A percentile compares a stretch with the other conserved stretches of the same genome.
Conservation (phyloP, 345 rosid species). For the Hibiscus mutabilis region DNA sequence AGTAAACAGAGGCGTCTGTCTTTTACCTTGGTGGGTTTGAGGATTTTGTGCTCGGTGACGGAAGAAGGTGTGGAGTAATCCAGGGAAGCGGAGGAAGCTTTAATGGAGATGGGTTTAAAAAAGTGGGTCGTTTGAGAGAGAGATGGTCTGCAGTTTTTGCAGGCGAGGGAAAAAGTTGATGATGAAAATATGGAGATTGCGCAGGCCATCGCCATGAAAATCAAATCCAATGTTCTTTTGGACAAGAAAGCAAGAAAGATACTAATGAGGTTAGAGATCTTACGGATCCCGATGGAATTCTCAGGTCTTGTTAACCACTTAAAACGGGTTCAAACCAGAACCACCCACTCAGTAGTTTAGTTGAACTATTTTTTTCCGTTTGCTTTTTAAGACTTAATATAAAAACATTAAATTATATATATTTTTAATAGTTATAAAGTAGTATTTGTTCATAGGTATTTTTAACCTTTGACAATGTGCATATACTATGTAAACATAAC, state of each 20-base stretch:
- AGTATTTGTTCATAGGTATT: too few relatives aligned
- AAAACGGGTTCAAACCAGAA: neutral
- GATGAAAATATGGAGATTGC: slow-evolving; percentile 34
- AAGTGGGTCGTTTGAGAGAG: too few relatives aligned
- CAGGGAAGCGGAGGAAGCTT: slow-evolving; percentile 45
- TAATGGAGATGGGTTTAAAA: slow-evolving; percentile 45
- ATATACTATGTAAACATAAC: too few relatives aligned
- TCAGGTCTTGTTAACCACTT: neutral
- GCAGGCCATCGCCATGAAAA: slow-evolving; percentile 27
- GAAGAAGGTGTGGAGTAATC: slow-evolving; percentile 4
- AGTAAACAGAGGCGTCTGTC: neutral
- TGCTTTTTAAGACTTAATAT: too few relatives aligned
- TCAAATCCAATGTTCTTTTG: neutral
- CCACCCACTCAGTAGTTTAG: neutral
- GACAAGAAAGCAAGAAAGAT: neutral
- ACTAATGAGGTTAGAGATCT: neutral
- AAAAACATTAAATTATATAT: too few relatives aligned
- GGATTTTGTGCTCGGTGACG: slow-evolving; percentile 24
- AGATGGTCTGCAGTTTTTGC: slow-evolving; percentile 27
- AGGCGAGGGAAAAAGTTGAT: slow-evolving; percentile 29
- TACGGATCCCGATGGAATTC: neutral
- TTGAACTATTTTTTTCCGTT: too few relatives aligned
- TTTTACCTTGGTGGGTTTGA: slow-evolving; percentile 46
- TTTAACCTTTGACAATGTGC: too few relatives aligned
- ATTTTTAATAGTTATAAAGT: too few relatives aligned